phyloP scores from a whole-genome alignment of 441 rosid genomes.

The Gossypium armourianum region DNA sequence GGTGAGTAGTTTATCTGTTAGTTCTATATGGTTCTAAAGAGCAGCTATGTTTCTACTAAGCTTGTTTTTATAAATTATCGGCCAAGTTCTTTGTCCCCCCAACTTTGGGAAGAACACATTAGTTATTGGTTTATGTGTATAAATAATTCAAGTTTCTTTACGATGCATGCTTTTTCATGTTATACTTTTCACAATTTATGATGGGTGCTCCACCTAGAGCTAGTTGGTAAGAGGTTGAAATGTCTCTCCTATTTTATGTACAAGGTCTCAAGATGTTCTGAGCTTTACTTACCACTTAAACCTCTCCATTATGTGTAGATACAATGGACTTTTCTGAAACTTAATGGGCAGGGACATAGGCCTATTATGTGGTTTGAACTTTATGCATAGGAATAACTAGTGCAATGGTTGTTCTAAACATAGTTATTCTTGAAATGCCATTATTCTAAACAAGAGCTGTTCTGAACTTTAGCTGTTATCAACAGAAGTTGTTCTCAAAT shows the following conservation, averaged over 20 bases:
- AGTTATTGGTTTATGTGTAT: not conserved
- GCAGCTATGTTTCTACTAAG: not conserved
- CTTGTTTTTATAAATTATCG: not conserved
- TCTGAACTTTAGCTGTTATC: not conserved
- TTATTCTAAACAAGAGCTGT: not conserved
- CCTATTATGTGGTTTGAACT: not conserved
- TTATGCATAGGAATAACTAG: not conserved
- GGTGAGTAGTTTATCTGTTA: constrained; percentile 40
- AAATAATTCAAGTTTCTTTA: not conserved
- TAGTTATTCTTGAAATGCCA: not conserved
- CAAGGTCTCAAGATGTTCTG: not conserved
- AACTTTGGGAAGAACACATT: not conserved
- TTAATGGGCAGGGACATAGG: not conserved
- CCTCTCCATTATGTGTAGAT: not conserved
- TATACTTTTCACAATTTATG: not conserved
- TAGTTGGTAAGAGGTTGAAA: not conserved
- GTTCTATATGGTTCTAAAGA: not conserved
- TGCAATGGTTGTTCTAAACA: not conserved
- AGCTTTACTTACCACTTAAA: not conserved
- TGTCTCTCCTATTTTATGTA: not conserved
- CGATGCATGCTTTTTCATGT: not conserved
- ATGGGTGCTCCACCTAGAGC: constrained; percentile 1
- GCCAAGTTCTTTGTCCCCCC: not conserved
- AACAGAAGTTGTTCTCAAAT: not conserved
- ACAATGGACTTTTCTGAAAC: not conserved